Conservation (phyloP, 345 rosid genomes). For the Moricandia moricandioides region DNA sequence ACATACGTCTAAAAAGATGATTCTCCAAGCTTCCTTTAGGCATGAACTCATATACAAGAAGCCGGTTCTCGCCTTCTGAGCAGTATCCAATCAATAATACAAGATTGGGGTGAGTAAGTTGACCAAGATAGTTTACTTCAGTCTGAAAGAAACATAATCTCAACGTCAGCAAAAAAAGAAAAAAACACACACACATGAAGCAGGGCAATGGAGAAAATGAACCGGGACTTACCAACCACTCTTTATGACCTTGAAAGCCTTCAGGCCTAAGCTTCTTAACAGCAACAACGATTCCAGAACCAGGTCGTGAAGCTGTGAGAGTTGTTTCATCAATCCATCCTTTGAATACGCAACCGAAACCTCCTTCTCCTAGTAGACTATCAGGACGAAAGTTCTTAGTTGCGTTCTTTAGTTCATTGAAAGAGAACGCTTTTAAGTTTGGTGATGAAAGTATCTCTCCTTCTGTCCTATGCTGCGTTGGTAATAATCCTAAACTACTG, state of each 20-base stretch:
- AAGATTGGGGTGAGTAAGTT: conserved; percentile 84
- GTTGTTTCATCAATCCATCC: conserved; percentile 87
- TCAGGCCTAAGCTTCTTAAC: conserved; percentile 94
- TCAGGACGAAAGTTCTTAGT: conserved; percentile 89
- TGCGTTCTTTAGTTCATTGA: conserved; percentile 77
- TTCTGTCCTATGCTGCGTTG: conserved; percentile 63
- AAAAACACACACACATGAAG: not conserved
- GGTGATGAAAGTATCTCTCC: conserved; percentile 90
- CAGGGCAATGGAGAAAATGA: not conserved
- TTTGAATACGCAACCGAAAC: conserved; percentile 87
- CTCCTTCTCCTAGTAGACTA: conserved; percentile 92
- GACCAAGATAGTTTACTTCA: conserved; percentile 92
- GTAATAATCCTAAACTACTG: conserved; percentile 52
- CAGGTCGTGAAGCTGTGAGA: conserved; percentile 62
- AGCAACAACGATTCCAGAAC: conserved; percentile 88
- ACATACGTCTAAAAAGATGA: conserved; percentile 52
- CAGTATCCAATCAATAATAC: conserved; percentile 88
- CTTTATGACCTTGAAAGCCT: conserved; percentile 98
- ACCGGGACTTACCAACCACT: conserved; percentile 86
- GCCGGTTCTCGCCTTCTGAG: conserved; percentile 74
- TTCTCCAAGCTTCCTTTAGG: conserved; percentile 97
- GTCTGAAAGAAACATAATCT: conserved; percentile 53
- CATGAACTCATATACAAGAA: conserved; percentile 91
- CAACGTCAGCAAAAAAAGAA: not conserved
- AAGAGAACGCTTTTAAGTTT: conserved; percentile 69